Evolutionary conservation across 371 early-diverging fungal genomes (phyloP), one percentile per base, ranked within the genome.

Genomic region (Chytridiales sp.): DNA sequence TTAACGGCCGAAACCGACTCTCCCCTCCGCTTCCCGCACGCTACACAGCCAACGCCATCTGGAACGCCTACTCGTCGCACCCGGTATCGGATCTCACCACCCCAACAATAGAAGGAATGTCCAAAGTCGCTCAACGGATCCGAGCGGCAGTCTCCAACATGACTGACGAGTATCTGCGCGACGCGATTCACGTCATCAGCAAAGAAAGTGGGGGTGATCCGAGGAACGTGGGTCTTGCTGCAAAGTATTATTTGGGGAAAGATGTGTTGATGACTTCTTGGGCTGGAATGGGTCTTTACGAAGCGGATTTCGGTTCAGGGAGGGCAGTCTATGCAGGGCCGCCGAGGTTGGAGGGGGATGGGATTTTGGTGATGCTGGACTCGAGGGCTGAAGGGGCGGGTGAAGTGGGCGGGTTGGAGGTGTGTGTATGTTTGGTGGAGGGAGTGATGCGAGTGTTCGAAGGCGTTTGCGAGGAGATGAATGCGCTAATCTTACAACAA

Each of bases 271-370:
- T 48, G 15, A 48, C 48, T 4, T 48, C 48, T 5, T 48, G 48
- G 48, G 48, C 29, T 26, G 48, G 48, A 11, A 48, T 48, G 48
- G 48, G 48, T 4, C 26, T 48, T 8, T 13, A 32, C 17, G 48
- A 48, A 17, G 26, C 48, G 8, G 48, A 48, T 26, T 48, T 48
- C 31, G 48, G 48, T 4, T 29, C 17, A 29, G 48, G 48, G 4
- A 15, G 31, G 48, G 21, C 44, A 9, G 21, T n/a, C 6, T 19
- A 9, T 26, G 44, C 44, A 21, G 44, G 44, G 9, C 44, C 44
- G 19, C 44, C 11, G n/a, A n/a, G n/a, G n/a, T n/a, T n/a, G n/a
- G n/a, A n/a, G n/a, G n/a, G n/a, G n/a, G n/a, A n/a, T n/a, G n/a
- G n/a, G n/a, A n/a, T n/a, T n/a, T n/a, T n/a, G n/a, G n/a, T n/a